phyloP scores from a whole-genome alignment of 2,329 filamentous ascomycete species.

The Hymenoscyphus salicellus region DNA sequence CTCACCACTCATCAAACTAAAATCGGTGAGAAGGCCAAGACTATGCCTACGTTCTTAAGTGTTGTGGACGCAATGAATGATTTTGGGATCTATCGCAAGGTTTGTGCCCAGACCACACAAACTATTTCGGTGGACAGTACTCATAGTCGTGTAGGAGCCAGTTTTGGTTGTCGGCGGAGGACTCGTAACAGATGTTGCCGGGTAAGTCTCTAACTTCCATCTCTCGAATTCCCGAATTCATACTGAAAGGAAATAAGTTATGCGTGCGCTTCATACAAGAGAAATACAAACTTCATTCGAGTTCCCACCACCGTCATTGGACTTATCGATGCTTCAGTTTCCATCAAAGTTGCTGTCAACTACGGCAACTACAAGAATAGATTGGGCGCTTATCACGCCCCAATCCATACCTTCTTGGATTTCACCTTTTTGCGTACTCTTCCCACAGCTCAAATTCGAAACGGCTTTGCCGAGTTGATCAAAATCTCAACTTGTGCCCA shows the following conservation, averaged over 20 bases:
- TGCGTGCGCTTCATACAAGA: constrained; percentile 67
- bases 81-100: constrained; percentile 67
- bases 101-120: constrained; percentile 23
- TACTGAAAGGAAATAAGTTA: constrained; percentile 46
- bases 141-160: constrained; percentile 47
- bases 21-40: constrained; percentile 74
- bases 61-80: constrained; percentile 74
- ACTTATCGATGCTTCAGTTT: constrained; percentile 71
- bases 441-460: constrained; percentile 65
- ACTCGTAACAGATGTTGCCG: constrained; percentile 70
- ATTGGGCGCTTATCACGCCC: constrained; percentile 67
- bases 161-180: constrained; percentile 66
- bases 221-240: background rate
- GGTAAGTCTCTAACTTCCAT: constrained; percentile 48
- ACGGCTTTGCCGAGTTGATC: constrained; percentile 72
- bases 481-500: constrained; percentile 73
- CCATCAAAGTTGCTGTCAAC: constrained; percentile 76
- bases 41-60: constrained; percentile 63
- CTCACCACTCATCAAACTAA: constrained; percentile 68
- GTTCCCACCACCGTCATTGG: constrained; percentile 73
- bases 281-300: constrained; percentile 71
- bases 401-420: constrained; percentile 69
- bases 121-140: too few species aligned
- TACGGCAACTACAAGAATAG: constrained; percentile 75
- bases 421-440: constrained; percentile 69